Evolutionary conservation across 2,329 filamentous ascomycete genomes (phyloP), one percentile per base, ranked within the genome.

Genomic region (Decorospora gaudefroyi): DNA sequence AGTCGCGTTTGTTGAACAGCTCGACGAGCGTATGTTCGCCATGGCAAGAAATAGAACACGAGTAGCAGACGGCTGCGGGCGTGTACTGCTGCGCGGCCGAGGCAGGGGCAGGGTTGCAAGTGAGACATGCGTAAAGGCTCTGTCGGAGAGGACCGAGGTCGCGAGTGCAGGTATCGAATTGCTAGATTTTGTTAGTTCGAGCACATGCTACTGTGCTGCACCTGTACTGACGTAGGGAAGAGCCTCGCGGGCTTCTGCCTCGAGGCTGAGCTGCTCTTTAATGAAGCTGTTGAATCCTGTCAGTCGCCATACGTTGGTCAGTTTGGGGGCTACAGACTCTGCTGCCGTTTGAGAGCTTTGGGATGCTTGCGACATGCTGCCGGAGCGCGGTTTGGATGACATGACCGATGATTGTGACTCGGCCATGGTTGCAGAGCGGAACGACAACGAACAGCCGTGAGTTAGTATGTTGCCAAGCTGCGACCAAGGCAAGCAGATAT

Each of bases 21-120:
- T 99, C 93, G 35, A 97, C 93, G 17, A 99, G 83, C 1, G 81
- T 87, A 68, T 99, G 93, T 64, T 97, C 91, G 57, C 93, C 92
- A 64, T 99, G 93, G 68, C 93, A 99, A 59, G 92, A 88, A 46
- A 99, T 90, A 5, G 92, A 96, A 74, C 93, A 99, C 15, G 91
- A 88, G 64, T 99, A 99, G 77, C 93, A 99, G 43, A 99, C 83
- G 17, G 88, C 93, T 3, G 92, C 93, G 5, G 86, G 78, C 6
- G 76, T 81, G 68, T 86, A 88, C 1, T 84, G 75, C 35, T 85
- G 83, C 29, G 80, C 75, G 1, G 78, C 65, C 30, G 81, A 79
- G 2, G 77, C 62, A 1, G 90, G 87, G 6, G 88, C 82, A 6
- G 93, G 90, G 51, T 90, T 95, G 76, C 93, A 99, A 8, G 92